A percentile compares a stretch with the other conserved stretches of the same genome.
Evolutionary conservation across 2,329 filamentous ascomycete genomes (phyloP).

Genomic region (Endothia cerciana): DNA sequence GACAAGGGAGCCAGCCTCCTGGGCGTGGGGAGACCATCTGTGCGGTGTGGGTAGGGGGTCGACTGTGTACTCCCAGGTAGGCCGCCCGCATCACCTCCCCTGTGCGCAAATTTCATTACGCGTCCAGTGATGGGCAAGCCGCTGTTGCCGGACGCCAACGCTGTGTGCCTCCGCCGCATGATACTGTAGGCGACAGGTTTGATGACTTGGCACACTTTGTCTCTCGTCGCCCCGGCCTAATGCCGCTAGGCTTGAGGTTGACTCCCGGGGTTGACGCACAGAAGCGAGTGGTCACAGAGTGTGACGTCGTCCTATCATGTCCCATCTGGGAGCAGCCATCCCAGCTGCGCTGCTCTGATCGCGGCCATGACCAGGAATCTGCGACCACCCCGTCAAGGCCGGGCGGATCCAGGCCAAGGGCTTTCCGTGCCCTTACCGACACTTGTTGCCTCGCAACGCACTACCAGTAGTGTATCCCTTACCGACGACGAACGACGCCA

Average conservation of each 20-base stretch:
- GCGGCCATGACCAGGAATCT: neutral
- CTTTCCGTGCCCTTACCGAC: neutral
- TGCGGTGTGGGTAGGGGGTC: constrained; percentile 5
- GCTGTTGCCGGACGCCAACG: constrained; percentile 16
- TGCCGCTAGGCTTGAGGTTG: constrained; percentile 9
- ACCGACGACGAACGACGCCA: neutral
- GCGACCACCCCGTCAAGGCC: constrained; percentile 5
- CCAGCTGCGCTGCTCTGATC: neutral
- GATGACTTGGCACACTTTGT: constrained; percentile 21
- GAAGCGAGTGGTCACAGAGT: neutral
- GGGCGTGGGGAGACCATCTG: constrained; percentile 11
- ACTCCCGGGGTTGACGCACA: neutral
- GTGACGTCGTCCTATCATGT: constrained; percentile 3
- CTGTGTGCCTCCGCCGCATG: constrained; percentile 5
- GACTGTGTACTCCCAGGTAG: constrained; percentile 4
- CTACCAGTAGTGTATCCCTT: neutral
- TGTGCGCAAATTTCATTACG: constrained; percentile 25
- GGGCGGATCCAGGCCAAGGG: constrained; percentile 4
- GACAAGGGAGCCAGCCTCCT: constrained; percentile 8
- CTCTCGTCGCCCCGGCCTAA: constrained; percentile 9
- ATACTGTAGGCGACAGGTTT: constrained; percentile 5
- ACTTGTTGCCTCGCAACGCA: constrained; percentile 9
- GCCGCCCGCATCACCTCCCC: constrained; percentile 18
- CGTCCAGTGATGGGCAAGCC: constrained; percentile 15
- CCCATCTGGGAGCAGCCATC: neutral